These are phyloP conservation scores for Pestalotiopsis sp. DNA, from an alignment of 2,329 filamentous ascomycete genomes.

Conservation along the genomic window DNA sequence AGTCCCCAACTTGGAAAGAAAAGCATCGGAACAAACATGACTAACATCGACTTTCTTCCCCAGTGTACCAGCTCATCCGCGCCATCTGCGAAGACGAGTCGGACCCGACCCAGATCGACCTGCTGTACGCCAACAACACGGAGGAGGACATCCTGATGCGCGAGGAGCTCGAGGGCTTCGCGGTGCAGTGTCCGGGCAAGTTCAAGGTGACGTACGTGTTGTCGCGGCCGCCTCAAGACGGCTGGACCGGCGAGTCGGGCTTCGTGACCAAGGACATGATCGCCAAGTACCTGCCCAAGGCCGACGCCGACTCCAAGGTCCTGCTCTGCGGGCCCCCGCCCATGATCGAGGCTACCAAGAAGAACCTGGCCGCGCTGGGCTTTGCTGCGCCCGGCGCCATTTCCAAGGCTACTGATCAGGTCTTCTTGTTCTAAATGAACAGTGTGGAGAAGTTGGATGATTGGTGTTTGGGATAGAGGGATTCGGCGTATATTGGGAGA, in stretches of 20 bases:
- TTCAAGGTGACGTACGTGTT: slow-evolving; percentile 59
- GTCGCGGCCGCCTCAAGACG: slow-evolving; percentile 40
- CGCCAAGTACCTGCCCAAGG: slow-evolving; percentile 46
- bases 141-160: slow-evolving; percentile 63
- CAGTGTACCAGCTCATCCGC: slow-evolving; percentile 60
- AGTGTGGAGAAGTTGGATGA: not conserved
- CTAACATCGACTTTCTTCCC: not conserved
- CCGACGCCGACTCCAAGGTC: slow-evolving; percentile 49
- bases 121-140: slow-evolving; percentile 61
- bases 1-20: not conserved
- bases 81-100: slow-evolving; percentile 61
- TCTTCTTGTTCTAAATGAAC: slow-evolving; percentile 41
- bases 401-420: slow-evolving; percentile 54
- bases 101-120: slow-evolving; percentile 56
- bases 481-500: not conserved
- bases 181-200: slow-evolving; percentile 50
- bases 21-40: not conserved
- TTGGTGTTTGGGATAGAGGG: not conserved
- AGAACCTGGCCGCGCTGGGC: slow-evolving; percentile 47
- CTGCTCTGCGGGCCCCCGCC: slow-evolving; percentile 63
- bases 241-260: slow-evolving; percentile 50
- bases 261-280: slow-evolving; percentile 55
- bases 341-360: slow-evolving; percentile 61
- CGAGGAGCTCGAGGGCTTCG: slow-evolving; percentile 55
- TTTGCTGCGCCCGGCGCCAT: slow-evolving; percentile 51